phyloP scores from a whole-genome alignment of 2,329 filamentous ascomycete species.

The Microsporum canis region DNA sequence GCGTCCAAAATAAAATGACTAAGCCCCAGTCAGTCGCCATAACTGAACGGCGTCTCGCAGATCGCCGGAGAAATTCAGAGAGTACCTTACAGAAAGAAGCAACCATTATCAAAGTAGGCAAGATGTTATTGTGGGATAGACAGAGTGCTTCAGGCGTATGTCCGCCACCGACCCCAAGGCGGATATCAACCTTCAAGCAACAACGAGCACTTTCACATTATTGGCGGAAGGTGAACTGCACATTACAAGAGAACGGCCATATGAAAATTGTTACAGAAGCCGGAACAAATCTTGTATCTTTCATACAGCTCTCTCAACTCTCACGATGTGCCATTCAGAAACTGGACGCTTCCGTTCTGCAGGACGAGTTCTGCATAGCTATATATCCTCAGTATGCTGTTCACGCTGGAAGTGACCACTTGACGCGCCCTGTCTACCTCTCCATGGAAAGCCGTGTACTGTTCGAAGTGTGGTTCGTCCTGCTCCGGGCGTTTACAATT shows the following conservation, averaged over 20 bases:
- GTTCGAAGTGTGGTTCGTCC: conserved; percentile 96
- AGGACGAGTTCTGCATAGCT: conserved; percentile 86
- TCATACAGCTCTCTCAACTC: conserved; percentile 78
- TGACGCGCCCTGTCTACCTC: conserved; percentile 80
- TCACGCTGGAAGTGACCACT: conserved; percentile 58
- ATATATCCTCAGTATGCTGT: conserved; percentile 89
- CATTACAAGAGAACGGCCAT: conserved; percentile 86
- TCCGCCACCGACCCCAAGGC: conserved; percentile 24
- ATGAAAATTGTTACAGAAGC: conserved; percentile 83
- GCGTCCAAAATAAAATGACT: conserved; percentile 40
- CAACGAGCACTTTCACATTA: conserved; percentile 45
- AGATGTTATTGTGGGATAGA: conserved; percentile 84
- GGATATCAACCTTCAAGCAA: conserved; percentile 44
- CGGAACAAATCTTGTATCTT: conserved; percentile 65
- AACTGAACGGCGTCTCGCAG: conserved; percentile 31
- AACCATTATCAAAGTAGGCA: conserved; percentile 89
- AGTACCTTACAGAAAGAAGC: conserved; percentile 52
- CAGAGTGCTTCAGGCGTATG: conserved; percentile 38
- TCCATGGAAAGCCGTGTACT: conserved; percentile 74
- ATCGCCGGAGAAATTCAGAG: conserved; percentile 37
- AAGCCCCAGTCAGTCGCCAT: conserved; percentile 38
- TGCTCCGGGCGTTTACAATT: conserved; percentile 80
- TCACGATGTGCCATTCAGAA: conserved; percentile 84
- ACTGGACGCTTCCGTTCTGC: conserved; percentile 77
- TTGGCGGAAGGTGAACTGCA: conserved; percentile 86